Percentiles rank a stretch among this genome's conserved stretches.
These are phyloP conservation scores for Fragilaria radians DNA, from an alignment of 108 stramenopile genomes.

Conservation along the genomic window DNA sequence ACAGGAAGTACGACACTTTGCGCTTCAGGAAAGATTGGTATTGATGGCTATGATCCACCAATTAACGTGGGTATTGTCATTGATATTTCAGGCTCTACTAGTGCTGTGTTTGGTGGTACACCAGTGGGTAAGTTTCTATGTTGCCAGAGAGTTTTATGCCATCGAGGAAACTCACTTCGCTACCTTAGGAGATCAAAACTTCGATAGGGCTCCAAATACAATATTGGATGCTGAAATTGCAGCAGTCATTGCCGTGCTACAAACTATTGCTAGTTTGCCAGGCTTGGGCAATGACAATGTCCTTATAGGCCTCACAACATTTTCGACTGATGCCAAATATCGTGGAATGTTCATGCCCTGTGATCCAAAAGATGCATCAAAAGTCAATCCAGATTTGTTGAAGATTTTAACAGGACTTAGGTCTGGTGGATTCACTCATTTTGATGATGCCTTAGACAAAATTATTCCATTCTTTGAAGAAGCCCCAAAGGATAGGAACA, in stretches of 20 bases:
- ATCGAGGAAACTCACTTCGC: not conserved
- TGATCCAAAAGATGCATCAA: slow-evolving; percentile 1
- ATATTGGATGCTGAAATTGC: slow-evolving; percentile 27
- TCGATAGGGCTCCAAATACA: slow-evolving; percentile 17
- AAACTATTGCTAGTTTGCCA: slow-evolving; percentile 7
- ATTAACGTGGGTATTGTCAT: slow-evolving; percentile 5
- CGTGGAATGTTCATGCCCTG: not conserved
- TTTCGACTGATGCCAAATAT: slow-evolving; percentile 2
- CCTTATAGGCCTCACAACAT: slow-evolving; percentile 17
- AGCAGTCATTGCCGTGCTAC: slow-evolving; percentile 10
- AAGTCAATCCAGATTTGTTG: slow-evolving; percentile 1
- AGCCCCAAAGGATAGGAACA: slow-evolving; percentile 6
- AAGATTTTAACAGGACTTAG: not conserved
- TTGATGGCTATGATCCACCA: not conserved
- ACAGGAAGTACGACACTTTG: not conserved
- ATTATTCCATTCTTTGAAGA: slow-evolving; percentile 15
- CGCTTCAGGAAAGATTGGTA: not conserved
- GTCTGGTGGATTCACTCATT: slow-evolving; percentile 22
- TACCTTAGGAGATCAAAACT: slow-evolving; percentile 13
- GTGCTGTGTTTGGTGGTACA: not conserved
- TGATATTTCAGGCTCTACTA: slow-evolving; percentile 3
- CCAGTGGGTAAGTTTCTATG: not conserved
- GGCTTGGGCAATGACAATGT: slow-evolving; percentile 18
- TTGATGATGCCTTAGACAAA: slow-evolving; percentile 31
- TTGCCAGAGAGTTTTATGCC: not conserved